These are phyloP conservation scores for Termitomyces sp. DNA, from an alignment of 768 basidiomycete species.

Conservation along the genomic window DNA sequence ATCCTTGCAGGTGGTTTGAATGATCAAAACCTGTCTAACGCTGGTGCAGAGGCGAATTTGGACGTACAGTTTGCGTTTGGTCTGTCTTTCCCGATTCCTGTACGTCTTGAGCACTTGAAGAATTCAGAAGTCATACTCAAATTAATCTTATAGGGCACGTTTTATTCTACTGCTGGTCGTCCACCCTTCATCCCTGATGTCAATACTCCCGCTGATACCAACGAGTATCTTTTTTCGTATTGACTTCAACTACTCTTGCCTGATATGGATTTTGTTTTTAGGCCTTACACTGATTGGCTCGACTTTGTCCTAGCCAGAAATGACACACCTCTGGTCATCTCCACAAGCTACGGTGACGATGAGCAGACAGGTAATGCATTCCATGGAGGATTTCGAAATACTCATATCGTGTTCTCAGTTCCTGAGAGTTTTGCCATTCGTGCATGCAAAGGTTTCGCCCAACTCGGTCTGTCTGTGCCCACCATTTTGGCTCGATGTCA, in stretches of 20 bases:
- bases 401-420: conserved; percentile 33
- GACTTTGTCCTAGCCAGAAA: conserved; percentile 50
- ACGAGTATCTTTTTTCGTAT: conserved; percentile 26
- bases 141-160: conserved; percentile 34
- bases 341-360: conserved; percentile 71
- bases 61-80: conserved; percentile 71
- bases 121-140: background rate
- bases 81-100: conserved; percentile 57
- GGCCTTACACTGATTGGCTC: conserved; percentile 51
- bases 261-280: conserved; percentile 5
- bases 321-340: conserved; percentile 57
- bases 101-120: background rate
- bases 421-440: conserved; percentile 57
- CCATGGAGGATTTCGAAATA: background rate
- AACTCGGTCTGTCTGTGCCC: conserved; percentile 44
- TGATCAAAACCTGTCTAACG: conserved; percentile 48
- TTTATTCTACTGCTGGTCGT: conserved; percentile 61
- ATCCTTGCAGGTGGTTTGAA: conserved; percentile 53
- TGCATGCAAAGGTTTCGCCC: conserved; percentile 60
- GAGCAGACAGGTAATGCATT: conserved; percentile 62
- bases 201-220: conserved; percentile 35
- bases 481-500: background rate
- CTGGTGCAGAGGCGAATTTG: conserved; percentile 65
- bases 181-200: conserved; percentile 58
- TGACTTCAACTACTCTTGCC: background rate